phyloP scores from a whole-genome alignment of 2,329 filamentous ascomycete genomes.

The Chaetomium sp. region DNA sequence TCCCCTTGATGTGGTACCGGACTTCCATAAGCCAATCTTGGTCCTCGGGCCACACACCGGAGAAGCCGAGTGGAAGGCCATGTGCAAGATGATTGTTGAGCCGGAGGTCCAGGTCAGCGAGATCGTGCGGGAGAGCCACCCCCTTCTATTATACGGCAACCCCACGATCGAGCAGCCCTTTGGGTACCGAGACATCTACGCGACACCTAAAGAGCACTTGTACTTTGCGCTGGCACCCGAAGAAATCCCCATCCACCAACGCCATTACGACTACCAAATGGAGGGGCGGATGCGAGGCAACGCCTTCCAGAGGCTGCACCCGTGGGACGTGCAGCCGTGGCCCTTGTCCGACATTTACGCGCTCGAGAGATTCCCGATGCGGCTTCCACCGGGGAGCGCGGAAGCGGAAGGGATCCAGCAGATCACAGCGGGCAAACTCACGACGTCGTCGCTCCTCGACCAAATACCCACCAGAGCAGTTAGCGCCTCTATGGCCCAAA shows the following conservation, averaged over 20 bases:
- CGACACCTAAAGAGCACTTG: not conserved
- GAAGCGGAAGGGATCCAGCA: no score
- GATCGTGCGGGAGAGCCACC: not conserved
- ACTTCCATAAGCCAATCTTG: conserved; percentile 1
- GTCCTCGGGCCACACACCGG: conserved; percentile 10
- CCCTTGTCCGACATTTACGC: not conserved
- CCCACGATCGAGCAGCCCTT: conserved; percentile 11
- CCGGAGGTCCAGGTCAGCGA: conserved; percentile 7
- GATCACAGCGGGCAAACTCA: no score
- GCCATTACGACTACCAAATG: conserved; percentile 17
- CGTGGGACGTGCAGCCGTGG: conserved; percentile 6
- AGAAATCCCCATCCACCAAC: not conserved
- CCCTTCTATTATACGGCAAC: conserved; percentile 4
- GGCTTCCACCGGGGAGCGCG: not conserved
- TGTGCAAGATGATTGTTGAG: conserved; percentile 16
- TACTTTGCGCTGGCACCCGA: not conserved
- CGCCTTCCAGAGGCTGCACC: conserved; percentile 8
- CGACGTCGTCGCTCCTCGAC: no score
- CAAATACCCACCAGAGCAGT: no score
- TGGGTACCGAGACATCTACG: conserved; percentile 19
- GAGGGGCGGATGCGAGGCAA: not conserved
- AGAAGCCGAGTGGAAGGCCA: conserved; percentile 14
- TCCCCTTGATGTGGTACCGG: not conserved
- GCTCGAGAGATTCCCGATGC: not conserved
- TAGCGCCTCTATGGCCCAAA: no score